Base-by-base conservation (phyloP, 2,329 filamentous ascomycete genomes). In the Aspergillus latus region DNA sequence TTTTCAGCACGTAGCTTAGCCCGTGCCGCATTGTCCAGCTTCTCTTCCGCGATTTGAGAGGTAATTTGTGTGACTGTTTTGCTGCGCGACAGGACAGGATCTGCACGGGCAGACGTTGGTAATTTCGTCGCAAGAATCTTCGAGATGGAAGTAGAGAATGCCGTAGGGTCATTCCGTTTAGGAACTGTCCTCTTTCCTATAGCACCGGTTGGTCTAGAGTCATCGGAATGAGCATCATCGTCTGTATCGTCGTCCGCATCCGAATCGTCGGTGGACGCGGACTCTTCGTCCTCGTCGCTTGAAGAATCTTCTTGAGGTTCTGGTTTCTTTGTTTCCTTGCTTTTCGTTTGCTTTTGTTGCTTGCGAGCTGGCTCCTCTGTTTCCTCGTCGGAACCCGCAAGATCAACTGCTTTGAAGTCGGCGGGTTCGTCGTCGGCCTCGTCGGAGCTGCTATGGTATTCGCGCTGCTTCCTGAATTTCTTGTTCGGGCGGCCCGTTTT, bases 81-180 rank as follows among this genome's bases (percentile, higher is more conserved):
- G 71, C 88, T 93, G 67, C 94, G 88, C 5, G 92, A 88, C 3
- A 99, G 82, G n/a, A 99, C 90, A 0, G 94, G 94, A 71, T 99
- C 94, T 53, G 87, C 82, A 26, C 92, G 88, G 70, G 91, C 91
- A 32, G 88, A 84, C 6, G 84, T 86, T 1, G 92, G 88, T 8
- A 97, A 82, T 76, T 97, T 97, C 49, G 91, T 93, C 54, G 86
- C 87, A 44, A 99, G 82, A 71, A 99, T 97, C 74, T 94, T 96
- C 64, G 89, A 88, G 67, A 99, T 91, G 49, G 92, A 96, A 1
- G 88, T 96, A 26, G 93, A 90, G 73, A 99, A 97, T 51, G 90
- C 92, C 61, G 83, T 80, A 2, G 94, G 92, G 74, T 99, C 93
- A 76, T 96, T 96, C 69, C 92, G 88, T 77, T 97, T 97, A 10